Base-by-base conservation (phyloP, 1,284 basidiomycete genomes). In the Cutaneotrichosporon spelunceum region DNA sequence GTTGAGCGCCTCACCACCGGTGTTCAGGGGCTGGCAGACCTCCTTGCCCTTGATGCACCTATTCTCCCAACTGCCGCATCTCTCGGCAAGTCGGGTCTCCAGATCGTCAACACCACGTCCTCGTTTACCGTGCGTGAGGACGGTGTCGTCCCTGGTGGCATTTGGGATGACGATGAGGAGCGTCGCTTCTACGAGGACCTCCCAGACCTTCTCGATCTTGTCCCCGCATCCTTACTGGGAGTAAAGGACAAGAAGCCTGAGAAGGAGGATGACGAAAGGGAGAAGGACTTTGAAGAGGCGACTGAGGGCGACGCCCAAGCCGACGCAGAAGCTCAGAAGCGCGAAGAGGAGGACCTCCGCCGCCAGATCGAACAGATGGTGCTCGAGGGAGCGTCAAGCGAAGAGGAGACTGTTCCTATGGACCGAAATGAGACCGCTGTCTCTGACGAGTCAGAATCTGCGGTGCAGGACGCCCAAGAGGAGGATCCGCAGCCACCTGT, bases 151-250 rank as follows among this genome's bases (percentile, higher is more conserved):
- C 79, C 83, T 7, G 87, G 88, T 2, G 89, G 91, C 3, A 95
- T 97, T 72, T 99, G 96, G 96, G 92, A 94, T 74, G 96, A 99
- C 71, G 96, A 99, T 66, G 96, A 99, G 78, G 93, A 98, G 74
- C 84, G 90, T 45, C 83, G 88, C 55, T 99, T 97, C 79, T 99
- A 90, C 73, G 94, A 98, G 75, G 93, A 98, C 66, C 82, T 97
- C 34, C 85, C 91, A 57, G 95, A 99, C 74, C 79, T 99, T 48
- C 88, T 88, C 63, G 92, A 95, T 64, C 89, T 93, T 62, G 91
- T 98, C 0, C 96, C 96, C 0, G 87, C 86, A 54, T 87, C 86
- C 42, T 84, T 98, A 24, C 82, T 99, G 19, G 93, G 93, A n/a
- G 82, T 91, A 59, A 89, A 90, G 64, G 84, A 84, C 4, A 66